Evolutionary conservation across 2,329 filamentous ascomycete genomes (phyloP), one percentile per base, ranked within the genome.

Genomic region (Diaporthe sp.): DNA sequence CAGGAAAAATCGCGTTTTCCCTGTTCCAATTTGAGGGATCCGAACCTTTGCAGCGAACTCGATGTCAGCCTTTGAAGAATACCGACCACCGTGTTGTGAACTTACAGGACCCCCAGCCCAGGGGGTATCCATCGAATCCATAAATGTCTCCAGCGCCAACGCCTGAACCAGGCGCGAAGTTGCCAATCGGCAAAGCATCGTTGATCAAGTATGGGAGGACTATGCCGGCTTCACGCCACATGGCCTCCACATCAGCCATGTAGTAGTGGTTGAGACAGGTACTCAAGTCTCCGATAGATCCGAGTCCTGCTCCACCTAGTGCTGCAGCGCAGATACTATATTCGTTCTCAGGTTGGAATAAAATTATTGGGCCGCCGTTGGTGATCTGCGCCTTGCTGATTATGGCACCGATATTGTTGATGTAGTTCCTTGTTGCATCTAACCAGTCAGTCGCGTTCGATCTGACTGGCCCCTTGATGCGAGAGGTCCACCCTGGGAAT

Each of bases 141-240:
- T 93, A 92, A 60, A 94, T 91, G 80, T 94, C 89, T 42, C 91
- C 86, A 58, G 87, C 84, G 7, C 89, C 86, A 64, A 84, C 76
- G 12, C 67, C 67, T 13, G 88, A 89, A 1, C 91, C 91, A 1
- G 93, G 92, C 0, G 89, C 90, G 76, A 93, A 92, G 77, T 92
- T 85, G 0, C 92, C 92, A 1, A 83, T 79, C 1, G 88, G 80
- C 33, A 80, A 86, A 1, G 91, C 92, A 80, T 96, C 94, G 75
- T 96, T 96, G 83, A 85, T 93, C 74, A 96, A 93, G n/a, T 94
- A 86, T 0, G 94, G 94, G 0, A 97, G 90, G 1, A 93, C 87
- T 58, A 97, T 90, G 0, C 93, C 93, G 1, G 91, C 91, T 60
- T 91, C 85, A 15, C 90, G 52, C 52, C 52, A 55, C 52, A 55